Evolutionary conservation across 192 early-diverging fungal genomes (phyloP), one percentile per base, ranked within the genome.

Genomic region (Coemansia sp.): DNA sequence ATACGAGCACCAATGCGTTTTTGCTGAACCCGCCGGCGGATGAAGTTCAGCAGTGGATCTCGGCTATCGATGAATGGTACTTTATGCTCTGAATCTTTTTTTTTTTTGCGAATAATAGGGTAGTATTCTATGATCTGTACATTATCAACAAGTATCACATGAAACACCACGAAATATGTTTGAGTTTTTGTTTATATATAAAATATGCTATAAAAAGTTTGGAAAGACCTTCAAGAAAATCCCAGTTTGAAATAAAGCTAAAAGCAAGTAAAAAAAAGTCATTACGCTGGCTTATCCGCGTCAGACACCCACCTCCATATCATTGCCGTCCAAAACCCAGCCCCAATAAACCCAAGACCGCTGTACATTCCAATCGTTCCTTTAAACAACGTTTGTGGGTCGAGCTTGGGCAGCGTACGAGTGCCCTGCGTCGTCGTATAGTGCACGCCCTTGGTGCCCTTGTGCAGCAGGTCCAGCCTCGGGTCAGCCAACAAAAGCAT

Each of bases 61-160:
- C 71, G 33, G 71, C 77, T 16, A 69, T 80, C 19, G 77, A 80
- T 23, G 72, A 73, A n/a, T 80, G 77, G 72, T 75, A 59, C 18
- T 69, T 53, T 53, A 54, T 80, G 65, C 38, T 71, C 11, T 71
- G 22, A 33, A 27, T 55, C 16, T 14, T 14, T 42, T 19, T 48
- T 48, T 48, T 23, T 4, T 38, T 38, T n/a, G n/a, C n/a, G n/a
- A n/a, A n/a, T n/a, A n/a, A n/a, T n/a, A n/a, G n/a, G n/a, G n/a
- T n/a, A n/a, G n/a, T n/a, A n/a, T n/a, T n/a, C n/a, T n/a, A n/a
- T n/a, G n/a, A n/a, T n/a, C n/a, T n/a, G n/a, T n/a, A n/a, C n/a
- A n/a, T n/a, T n/a, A n/a, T n/a, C n/a, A n/a, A n/a, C n/a, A n/a
- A n/a, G n/a, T n/a, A n/a, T n/a, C n/a, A n/a, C n/a, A n/a, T n/a